A percentile compares a stretch with the other conserved stretches of the same genome.
phyloP scores from a whole-genome alignment of 352 stramenopile genomes.

The Aphanomyces stellatus region DNA sequence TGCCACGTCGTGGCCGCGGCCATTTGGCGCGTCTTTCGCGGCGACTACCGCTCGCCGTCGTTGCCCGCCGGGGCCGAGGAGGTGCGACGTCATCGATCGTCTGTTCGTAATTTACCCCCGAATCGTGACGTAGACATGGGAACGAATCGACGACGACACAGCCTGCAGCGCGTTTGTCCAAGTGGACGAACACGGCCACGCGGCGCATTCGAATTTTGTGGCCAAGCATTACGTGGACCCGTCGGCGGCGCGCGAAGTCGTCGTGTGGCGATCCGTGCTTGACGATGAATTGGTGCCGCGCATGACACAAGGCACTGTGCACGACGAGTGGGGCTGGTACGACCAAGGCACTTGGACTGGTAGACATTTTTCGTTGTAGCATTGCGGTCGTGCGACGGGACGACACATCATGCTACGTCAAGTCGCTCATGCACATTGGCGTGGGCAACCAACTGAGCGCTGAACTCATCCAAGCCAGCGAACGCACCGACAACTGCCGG shows the following conservation, averaged over 20 bases:
- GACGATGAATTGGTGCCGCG: neutral
- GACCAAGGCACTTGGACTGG: too few species aligned
- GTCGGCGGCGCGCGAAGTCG: neutral
- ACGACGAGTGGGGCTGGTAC: constrained; percentile 6
- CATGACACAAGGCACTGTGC: neutral
- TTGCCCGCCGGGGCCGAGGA: neutral
- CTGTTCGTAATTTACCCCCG: neutral
- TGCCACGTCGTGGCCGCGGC: neutral
- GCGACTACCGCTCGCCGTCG: neutral
- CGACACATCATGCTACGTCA: neutral
- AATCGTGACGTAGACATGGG: neutral
- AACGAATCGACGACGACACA: neutral
- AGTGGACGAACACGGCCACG: neutral
- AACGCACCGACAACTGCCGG: neutral
- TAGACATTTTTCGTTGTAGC: neutral
- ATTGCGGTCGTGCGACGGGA: neutral
- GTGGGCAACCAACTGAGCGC: neutral
- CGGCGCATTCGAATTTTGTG: neutral
- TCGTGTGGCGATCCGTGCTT: constrained; percentile 2
- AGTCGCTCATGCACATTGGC: neutral
- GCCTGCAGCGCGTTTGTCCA: neutral
- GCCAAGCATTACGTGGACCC: neutral
- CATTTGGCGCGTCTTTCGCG: neutral
- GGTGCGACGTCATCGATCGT: neutral
- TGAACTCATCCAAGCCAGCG: neutral